Percentiles rank a stretch among this genome's conserved stretches.
phyloP scores from a whole-genome alignment of 495 filamentous ascomycete species.

The Aspergillus haitiensis region DNA sequence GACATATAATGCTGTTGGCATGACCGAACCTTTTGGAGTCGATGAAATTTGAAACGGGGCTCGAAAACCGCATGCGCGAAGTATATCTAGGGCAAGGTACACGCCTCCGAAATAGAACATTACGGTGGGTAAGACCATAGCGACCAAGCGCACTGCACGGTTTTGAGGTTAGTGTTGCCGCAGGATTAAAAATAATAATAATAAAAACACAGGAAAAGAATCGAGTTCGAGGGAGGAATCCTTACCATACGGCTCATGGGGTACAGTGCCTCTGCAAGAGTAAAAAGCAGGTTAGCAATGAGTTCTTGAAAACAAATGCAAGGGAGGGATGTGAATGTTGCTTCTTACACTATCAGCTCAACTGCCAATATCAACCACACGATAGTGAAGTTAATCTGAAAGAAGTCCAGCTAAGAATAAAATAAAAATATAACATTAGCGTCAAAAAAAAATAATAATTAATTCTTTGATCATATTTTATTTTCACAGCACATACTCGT shows the following conservation, averaged over 20 bases:
- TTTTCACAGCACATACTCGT: conserved; percentile 38
- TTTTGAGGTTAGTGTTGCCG: conserved; percentile 15
- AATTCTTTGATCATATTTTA: not conserved
- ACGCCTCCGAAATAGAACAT: conserved; percentile 60
- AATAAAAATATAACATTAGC: conserved; percentile 17
- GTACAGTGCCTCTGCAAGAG: conserved; percentile 41
- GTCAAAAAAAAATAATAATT: not conserved
- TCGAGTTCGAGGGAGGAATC: not conserved
- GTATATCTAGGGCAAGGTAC: conserved; percentile 52
- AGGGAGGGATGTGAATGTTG: too few species aligned
- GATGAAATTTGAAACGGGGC: conserved; percentile 74
- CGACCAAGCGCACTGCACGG: conserved; percentile 55
- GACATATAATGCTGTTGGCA: conserved; percentile 70
- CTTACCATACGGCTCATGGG: conserved; percentile 40
- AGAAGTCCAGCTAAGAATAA: conserved; percentile 55
- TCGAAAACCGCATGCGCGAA: conserved; percentile 41
- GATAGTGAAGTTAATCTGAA: conserved; percentile 61
- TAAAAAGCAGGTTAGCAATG: not conserved
- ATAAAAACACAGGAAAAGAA: conserved; percentile 22
- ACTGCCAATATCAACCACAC: conserved; percentile 50
- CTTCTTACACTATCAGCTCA: conserved; percentile 54
- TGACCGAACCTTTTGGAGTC: conserved; percentile 62
- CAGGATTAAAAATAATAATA: not conserved
- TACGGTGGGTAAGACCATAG: conserved; percentile 60
- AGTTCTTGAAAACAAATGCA: conserved; percentile 4